Conservation (phyloP, 768 basidiomycete genomes). For the Solioccasus polychromus region DNA sequence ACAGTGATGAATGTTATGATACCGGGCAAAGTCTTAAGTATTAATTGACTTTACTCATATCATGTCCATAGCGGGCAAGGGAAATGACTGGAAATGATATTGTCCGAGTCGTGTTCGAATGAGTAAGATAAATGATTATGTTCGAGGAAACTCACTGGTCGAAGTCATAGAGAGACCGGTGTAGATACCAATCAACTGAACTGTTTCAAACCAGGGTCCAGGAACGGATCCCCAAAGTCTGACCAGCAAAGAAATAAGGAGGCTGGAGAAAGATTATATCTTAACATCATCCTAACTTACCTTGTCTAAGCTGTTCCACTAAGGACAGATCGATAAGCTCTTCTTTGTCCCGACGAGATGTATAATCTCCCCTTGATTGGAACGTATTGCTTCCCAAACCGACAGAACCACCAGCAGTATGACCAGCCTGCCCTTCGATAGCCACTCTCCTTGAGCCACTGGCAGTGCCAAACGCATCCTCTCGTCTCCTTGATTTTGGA, state of each 20-base stretch:
- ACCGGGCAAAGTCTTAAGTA: background rate
- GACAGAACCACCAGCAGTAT: conserved; percentile 2
- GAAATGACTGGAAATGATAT: background rate
- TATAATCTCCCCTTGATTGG: conserved; percentile 34
- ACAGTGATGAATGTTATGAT: background rate
- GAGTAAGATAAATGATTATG: background rate
- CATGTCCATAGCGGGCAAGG: background rate
- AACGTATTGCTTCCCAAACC: conserved; percentile 18
- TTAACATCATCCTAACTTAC: conserved; percentile 25
- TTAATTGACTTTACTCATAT: background rate
- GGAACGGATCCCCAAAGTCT: conserved; percentile 60
- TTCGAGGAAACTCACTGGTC: conserved; percentile 8
- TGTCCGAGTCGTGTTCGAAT: conserved; percentile 2
- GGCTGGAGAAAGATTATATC: conserved; percentile 2
- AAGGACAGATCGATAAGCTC: conserved; percentile 49
- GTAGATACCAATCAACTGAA: conserved; percentile 15
- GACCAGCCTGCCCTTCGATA: conserved; percentile 22
- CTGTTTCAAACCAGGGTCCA: conserved; percentile 34
- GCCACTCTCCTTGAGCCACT: conserved; percentile 22
- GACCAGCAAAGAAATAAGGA: conserved; percentile 1
- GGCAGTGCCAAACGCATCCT: conserved; percentile 34
- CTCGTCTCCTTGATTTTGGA: conserved; percentile 48
- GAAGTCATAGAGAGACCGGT: background rate
- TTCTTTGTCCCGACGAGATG: conserved; percentile 52
- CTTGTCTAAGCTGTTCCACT: conserved; percentile 55